These are phyloP conservation scores for Dendrothele bispora DNA, from an alignment of 768 basidiomycete species.

Conservation along the genomic window DNA sequence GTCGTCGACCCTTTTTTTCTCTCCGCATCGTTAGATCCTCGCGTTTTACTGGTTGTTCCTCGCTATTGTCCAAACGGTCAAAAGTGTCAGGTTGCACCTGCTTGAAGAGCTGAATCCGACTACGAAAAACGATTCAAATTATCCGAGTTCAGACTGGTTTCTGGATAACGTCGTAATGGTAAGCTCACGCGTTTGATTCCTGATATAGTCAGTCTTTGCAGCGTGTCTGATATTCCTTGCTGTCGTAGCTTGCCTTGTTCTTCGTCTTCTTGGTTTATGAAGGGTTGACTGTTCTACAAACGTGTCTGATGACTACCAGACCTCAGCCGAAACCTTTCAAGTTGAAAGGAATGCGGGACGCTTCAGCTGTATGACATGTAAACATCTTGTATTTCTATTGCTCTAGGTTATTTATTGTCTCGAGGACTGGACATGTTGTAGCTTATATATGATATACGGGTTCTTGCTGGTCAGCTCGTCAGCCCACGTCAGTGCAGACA, in stretches of 20 bases:
- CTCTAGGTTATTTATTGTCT: too few relatives aligned
- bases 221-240: neutral
- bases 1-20: too few relatives aligned
- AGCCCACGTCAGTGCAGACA: too few relatives aligned
- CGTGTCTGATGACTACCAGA: constrained; percentile 8
- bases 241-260: constrained; percentile 1
- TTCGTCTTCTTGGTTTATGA: constrained; percentile 21
- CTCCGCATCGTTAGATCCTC: neutral
- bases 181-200: neutral
- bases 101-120: constrained; percentile 6
- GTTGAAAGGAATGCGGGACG: too few relatives aligned
- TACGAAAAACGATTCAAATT: neutral
- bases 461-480: too few relatives aligned
- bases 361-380: too few relatives aligned
- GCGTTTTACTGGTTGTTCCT: constrained; percentile 6
- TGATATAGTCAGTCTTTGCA: neutral
- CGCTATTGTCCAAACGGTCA: constrained; percentile 1
- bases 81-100: constrained; percentile 6
- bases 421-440: too few relatives aligned
- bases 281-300: constrained; percentile 13
- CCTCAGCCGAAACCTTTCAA: too few relatives aligned
- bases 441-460: too few relatives aligned
- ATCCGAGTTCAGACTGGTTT: constrained; percentile 5
- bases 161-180: constrained; percentile 9
- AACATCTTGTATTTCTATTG: too few relatives aligned